Base-by-base conservation (phyloP, 495 filamentous ascomycete species). In the Neurospora hispaniola region DNA sequence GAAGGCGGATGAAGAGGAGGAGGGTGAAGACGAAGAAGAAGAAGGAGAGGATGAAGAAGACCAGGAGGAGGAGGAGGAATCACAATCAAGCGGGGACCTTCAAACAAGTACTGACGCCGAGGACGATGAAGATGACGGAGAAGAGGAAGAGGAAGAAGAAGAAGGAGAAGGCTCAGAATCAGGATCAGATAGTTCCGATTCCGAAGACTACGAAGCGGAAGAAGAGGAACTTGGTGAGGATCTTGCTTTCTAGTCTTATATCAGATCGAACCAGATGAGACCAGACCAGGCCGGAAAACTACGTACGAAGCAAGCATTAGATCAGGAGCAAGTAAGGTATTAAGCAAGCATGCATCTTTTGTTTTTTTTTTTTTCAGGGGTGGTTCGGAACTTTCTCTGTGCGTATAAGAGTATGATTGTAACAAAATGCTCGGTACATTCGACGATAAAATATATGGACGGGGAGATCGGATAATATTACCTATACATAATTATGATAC, bases 201-300 rank as follows among this genome's bases (percentile, higher is more conserved):
- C 82, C 44, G 83, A 84, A 75, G 77, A 79, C 59, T 85, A 84
- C 66, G 84, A 85, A 69, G 82, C 80, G 44, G 83, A 84, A 70
- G 84, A 85, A 75, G 81, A 80, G 20, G 82, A 79, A 41, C 62
- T 84, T n/a, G 79, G 79, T 18, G 79, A 79, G 1, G 81, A 80
- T 70, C 73, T 83, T 70, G 79, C 80, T 66, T 73, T 76, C 8
- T 78, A 38, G 71, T 39, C 46, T 54, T 20, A 27, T 27, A 20
- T 31, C 70, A 35, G 31, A 73, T 7, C 10, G 10, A 9, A 11
- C 39, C 39, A 40, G 39, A 40, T 66, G 6, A 31, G 27, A 6
- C 35, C 35, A 66, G 71, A 54, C 69, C 12, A 70, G 71, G 11
- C 42, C 14, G 43, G 40, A 10, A 54, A 54, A 54, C 8, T 54